A percentile compares a stretch with the other conserved stretches of the same genome.
Conservation (phyloP, 257 asterid species). For the Solanum arcanum region DNA sequence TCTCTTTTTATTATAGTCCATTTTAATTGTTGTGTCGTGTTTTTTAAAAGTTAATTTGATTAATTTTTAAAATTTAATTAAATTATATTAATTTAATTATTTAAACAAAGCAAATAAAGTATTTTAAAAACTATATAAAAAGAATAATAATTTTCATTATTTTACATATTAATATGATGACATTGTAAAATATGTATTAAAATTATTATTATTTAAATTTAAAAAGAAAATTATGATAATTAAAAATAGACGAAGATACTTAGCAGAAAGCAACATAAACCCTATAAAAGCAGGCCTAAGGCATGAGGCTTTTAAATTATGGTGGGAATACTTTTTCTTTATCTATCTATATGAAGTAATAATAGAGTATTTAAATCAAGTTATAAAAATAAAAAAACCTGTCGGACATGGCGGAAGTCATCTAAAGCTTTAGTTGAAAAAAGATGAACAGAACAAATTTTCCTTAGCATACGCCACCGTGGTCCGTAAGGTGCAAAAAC, state of each 20-base stretch:
- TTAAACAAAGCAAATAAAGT: too few species aligned
- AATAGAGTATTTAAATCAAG: neutral
- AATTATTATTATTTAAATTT: too few species aligned
- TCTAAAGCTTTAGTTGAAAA: constrained; percentile 80
- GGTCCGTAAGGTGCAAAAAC: constrained; percentile 96
- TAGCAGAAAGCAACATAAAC: neutral
- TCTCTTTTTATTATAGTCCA: neutral
- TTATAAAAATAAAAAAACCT: constrained; percentile 20
- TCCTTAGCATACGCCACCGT: constrained; percentile 78
- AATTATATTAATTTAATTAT: too few species aligned
- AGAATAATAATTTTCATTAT: too few species aligned
- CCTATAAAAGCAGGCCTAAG: neutral
- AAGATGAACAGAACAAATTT: constrained; percentile 58
- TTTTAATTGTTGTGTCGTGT: too few species aligned
- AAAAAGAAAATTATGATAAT: too few species aligned
- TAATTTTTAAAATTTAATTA: too few species aligned
- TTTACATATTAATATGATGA: too few species aligned
- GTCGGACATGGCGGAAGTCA: constrained; percentile 55
- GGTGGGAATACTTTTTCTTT: neutral
- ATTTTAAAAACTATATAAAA: too few species aligned
- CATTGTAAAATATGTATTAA: too few species aligned
- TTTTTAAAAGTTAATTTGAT: too few species aligned
- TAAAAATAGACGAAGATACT: too few species aligned
- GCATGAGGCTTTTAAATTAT: neutral
- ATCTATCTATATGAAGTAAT: neutral